phyloP scores from a whole-genome alignment of 768 basidiomycete genomes.

The Sporobolomyces pararoseus region DNA sequence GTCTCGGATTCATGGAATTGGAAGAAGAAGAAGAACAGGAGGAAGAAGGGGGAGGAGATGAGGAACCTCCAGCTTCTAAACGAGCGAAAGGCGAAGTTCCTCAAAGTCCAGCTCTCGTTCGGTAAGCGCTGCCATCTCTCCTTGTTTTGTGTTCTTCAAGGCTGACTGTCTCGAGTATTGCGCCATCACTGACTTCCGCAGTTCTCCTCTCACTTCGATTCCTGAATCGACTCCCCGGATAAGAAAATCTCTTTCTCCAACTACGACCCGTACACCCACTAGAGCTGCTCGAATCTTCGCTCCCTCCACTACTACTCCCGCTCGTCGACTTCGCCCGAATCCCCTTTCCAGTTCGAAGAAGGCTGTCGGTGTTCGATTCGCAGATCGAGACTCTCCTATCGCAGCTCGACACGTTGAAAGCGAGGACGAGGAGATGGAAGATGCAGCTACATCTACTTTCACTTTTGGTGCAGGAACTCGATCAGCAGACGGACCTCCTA shows the following conservation, averaged over 20 bases:
- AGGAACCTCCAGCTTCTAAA: too few relatives aligned
- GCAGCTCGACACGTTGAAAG: neutral
- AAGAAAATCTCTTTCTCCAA: neutral
- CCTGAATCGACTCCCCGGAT: neutral
- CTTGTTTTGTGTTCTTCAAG: too few relatives aligned
- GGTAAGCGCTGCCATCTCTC: neutral
- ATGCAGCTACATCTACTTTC: neutral
- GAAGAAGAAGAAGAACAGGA: neutral
- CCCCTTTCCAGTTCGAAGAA: constrained; percentile 34
- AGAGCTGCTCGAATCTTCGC: neutral
- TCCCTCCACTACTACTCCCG: neutral
- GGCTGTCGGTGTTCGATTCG: constrained; percentile 6
- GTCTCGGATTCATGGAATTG: neutral
- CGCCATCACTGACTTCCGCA: too few relatives aligned
- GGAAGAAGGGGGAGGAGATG: too few relatives aligned
- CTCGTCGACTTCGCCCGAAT: constrained; percentile 2
- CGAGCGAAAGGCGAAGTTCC: neutral
- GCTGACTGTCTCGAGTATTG: too few relatives aligned
- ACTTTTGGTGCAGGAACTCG: neutral
- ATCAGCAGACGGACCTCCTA: neutral
- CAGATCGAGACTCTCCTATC: neutral
- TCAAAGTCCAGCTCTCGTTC: neutral
- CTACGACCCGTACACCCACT: neutral
- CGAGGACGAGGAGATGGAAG: neutral
- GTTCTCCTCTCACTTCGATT: neutral